These are phyloP conservation scores for Blastomyces silverae DNA, from an alignment of 2,329 filamentous ascomycete genomes.

Conservation along the genomic window DNA sequence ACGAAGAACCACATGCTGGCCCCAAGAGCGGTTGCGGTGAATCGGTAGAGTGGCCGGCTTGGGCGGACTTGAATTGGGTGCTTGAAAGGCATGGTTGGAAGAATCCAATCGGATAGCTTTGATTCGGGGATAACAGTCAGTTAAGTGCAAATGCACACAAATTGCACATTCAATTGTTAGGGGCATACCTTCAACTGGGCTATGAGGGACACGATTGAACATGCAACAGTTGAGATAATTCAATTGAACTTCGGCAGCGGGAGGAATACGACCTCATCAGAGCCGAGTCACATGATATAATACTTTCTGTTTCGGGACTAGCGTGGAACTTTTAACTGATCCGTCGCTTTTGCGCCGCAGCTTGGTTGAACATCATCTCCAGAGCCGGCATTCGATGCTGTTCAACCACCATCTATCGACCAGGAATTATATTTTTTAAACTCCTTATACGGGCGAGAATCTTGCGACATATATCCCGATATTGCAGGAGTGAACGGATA, in stretches of 20 bases:
- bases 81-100: conserved; percentile 34
- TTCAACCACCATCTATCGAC: neutral
- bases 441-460: neutral
- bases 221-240: neutral
- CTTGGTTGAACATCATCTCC: neutral
- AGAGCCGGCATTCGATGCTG: neutral
- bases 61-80: conserved; percentile 51
- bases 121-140: conserved; percentile 1
- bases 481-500: neutral
- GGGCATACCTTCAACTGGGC: conserved; percentile 9
- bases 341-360: neutral
- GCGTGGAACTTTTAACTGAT: neutral
- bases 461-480: neutral
- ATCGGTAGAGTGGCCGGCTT: conserved; percentile 66
- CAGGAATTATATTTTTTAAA: neutral
- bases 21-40: conserved; percentile 76
- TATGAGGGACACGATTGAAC: conserved; percentile 9
- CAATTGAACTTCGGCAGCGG: neutral
- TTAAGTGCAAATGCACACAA: neutral
- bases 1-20: conserved; percentile 99
- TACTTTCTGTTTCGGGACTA: neutral
- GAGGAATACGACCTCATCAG: neutral
- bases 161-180: neutral
- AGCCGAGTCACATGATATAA: neutral
- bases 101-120: conserved; percentile 3